Evolutionary conservation across 2,329 filamentous ascomycete genomes (phyloP).

Genomic region (Fusarium pininemorale): DNA sequence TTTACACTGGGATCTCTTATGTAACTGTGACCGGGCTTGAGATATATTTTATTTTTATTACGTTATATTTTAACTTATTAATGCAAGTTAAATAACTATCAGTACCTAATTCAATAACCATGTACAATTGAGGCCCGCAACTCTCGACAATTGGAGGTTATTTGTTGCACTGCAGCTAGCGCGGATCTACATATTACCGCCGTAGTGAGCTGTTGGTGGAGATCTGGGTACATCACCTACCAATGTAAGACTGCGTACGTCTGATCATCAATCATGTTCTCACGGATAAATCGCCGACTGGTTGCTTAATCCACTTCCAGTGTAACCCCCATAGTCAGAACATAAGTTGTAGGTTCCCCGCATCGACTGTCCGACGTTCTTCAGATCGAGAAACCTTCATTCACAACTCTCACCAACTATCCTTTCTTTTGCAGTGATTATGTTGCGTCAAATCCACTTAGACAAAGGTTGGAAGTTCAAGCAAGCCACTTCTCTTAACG

Average conservation of each 20-base stretch:
- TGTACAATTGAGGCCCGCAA: not conserved
- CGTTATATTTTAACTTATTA: fast-evolving
- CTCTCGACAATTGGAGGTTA: fast-evolving
- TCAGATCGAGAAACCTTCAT: not conserved
- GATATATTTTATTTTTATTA: fast-evolving
- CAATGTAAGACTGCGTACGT: not conserved
- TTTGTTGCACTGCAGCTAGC: not conserved
- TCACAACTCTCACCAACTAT: fast-evolving
- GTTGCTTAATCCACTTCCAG: not conserved
- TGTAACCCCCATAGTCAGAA: not conserved
- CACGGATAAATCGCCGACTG: not conserved
- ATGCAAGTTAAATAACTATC: fast-evolving
- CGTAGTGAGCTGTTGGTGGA: not conserved
- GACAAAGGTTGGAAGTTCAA: not conserved
- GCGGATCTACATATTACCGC: not conserved
- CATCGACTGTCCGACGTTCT: not conserved
- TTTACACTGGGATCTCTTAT: not conserved
- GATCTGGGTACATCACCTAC: not conserved
- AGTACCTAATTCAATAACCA: no score
- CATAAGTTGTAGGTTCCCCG: not conserved
- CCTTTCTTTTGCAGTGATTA: fast-evolving
- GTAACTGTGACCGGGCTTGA: fast-evolving
- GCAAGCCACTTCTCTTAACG: not conserved
- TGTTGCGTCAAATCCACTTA: not conserved
- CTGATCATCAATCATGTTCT: not conserved